Evolutionary conservation across 495 filamentous ascomycete genomes (phyloP).

Genomic region (Hyphodiscus hymeniophilus): DNA sequence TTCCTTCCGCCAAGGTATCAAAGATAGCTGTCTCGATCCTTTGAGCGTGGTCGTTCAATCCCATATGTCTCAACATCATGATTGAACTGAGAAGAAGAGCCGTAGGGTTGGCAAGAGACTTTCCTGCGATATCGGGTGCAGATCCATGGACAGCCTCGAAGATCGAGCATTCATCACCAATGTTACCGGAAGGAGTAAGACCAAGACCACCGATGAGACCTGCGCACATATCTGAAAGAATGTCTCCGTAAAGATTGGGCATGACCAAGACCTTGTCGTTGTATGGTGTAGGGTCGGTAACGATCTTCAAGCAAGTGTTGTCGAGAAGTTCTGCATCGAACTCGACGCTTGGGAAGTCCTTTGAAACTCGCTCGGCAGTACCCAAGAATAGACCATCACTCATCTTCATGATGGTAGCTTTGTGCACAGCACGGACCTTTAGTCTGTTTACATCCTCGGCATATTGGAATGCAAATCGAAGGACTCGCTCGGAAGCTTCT

Average conservation of each 20-base stretch:
- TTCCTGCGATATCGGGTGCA: conserved; percentile 94
- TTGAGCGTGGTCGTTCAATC: conserved; percentile 71
- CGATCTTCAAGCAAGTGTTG: conserved; percentile 98
- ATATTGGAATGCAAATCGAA: conserved; percentile 96
- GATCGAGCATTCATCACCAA: conserved; percentile 97
- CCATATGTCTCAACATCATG: conserved; percentile 99
- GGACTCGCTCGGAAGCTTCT: conserved; percentile 86
- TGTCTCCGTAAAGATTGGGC: conserved; percentile 99
- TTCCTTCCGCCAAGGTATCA: conserved; percentile 88
- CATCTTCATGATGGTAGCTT: conserved; percentile 99
- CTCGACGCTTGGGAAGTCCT: conserved; percentile 89
- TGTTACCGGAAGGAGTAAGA: conserved; percentile 95
- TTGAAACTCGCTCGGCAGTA: conserved; percentile 71
- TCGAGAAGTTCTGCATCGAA: conserved; percentile 96
- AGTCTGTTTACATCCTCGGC: conserved; percentile 82
- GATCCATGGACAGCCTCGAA: conserved; percentile 99
- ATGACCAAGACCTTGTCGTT: conserved; percentile 99
- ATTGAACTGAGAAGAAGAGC: conserved; percentile 84
- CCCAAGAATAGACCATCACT: conserved; percentile 94
- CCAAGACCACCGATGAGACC: conserved; percentile 96
- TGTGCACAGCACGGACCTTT: conserved; percentile 96
- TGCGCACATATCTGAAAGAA: conserved; percentile 98
- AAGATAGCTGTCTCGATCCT: conserved; percentile 93
- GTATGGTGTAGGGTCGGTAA: conserved; percentile 88
- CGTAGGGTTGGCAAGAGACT: conserved; percentile 91